Evolutionary conservation across 495 filamentous ascomycete genomes (phyloP), one percentile per base, ranked within the genome.

Genomic region (Aspergillus heteromorphus): DNA sequence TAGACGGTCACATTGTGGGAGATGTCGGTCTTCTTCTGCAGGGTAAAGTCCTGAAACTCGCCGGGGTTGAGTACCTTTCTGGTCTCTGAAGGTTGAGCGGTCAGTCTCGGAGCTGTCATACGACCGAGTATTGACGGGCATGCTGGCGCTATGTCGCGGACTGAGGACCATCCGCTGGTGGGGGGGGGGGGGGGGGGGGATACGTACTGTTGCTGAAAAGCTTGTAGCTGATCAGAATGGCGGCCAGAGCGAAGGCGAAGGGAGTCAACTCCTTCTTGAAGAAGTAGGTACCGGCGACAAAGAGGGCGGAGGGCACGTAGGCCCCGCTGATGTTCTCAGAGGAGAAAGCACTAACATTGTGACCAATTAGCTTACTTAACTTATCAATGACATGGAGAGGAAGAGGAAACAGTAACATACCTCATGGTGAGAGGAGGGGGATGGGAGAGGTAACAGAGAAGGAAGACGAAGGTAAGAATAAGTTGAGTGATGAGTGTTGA

Each of bases 1-100:
- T 98, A 97, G 74, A 98, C 96, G 68, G 91, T 89, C 51, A 96
- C 92, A 80, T 97, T 97, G 81, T 96, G 92, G 18, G 92, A 95
- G 71, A 96, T 84, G 52, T 89, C 80, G 30, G 83, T 97, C 79
- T 92, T 96, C 70, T 96, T 88, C 68, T 86, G 87, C 51, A 97
- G 82, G 59, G 84, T 81, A 69, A 96, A 97, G 29, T 93, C 76
- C 68, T 96, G 92, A 80, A 92, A 97, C 38, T 79, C 78, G 61
- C 85, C 83, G 9, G 90, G 90, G 73, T 91, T 93, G 65, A 98
- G 82, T 56, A 91, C 85, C 72, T 89, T 91, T 62, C 84, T 79
- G 36, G 84, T 77, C 57, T 81, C 91, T 92, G 51, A 25, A 30
- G 27, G 25, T 20, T 53, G 34, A n/a, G 14, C 34, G 17, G 50